Percentiles rank a stretch among this genome's conserved stretches.
phyloP scores from a whole-genome alignment of 164 flowering plant genomes.

The Litsea cubeba region DNA sequence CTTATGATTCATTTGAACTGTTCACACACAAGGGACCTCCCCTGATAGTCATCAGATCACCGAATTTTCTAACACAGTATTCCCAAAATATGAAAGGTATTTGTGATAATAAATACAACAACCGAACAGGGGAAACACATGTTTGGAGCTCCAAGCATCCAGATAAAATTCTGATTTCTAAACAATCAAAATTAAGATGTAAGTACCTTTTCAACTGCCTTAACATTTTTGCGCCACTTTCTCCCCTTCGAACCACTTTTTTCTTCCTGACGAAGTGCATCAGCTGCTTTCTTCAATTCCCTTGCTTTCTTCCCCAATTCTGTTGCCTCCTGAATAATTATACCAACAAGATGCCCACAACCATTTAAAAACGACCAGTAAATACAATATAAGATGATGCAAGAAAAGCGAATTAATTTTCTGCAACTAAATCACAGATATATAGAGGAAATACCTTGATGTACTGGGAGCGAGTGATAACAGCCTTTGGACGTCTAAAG shows the following conservation, averaged over 20 bases:
- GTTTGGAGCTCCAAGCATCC: too few species aligned
- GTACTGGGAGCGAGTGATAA: constrained; percentile 95
- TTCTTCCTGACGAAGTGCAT: constrained; percentile 94
- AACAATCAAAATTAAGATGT: too few species aligned
- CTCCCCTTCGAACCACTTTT: constrained; percentile 88
- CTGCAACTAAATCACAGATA: neutral
- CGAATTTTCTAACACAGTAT: too few species aligned
- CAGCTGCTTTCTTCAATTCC: constrained; percentile 93
- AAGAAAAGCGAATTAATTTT: neutral
- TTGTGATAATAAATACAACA: too few species aligned
- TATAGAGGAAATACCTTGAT: constrained; percentile 62
- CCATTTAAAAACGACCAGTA: constrained; percentile 8
- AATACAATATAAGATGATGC: neutral
- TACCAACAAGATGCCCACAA: neutral
- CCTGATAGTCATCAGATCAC: too few species aligned
- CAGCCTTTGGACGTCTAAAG: constrained; percentile 93
- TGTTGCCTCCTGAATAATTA: constrained; percentile 77
- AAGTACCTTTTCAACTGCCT: constrained; percentile 93
- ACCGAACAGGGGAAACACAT: too few species aligned
- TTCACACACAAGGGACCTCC: too few species aligned
- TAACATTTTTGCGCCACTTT: constrained; percentile 97
- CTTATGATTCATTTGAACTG: too few species aligned
- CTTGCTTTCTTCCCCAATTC: constrained; percentile 89
- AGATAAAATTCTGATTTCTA: too few species aligned
- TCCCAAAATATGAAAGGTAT: too few species aligned